A percentile compares a stretch with the other conserved stretches of the same genome.
These are phyloP conservation scores for Fulvia fulva DNA, from an alignment of 2,329 filamentous ascomycete species.

Conservation along the genomic window DNA sequence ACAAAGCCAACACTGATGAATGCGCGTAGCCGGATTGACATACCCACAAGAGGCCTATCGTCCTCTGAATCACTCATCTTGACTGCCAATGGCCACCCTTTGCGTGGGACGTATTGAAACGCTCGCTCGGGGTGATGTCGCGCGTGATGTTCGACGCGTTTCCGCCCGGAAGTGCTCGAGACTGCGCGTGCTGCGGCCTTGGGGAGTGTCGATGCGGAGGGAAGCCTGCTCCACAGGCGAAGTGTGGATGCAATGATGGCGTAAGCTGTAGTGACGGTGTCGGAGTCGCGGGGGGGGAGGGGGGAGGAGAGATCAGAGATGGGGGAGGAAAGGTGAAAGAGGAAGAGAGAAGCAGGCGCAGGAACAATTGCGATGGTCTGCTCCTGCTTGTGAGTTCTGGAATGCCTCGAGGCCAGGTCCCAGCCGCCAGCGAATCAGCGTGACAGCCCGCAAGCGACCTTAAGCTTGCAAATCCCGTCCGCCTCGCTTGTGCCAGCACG, in stretches of 20 bases:
- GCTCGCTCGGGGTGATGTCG: background rate
- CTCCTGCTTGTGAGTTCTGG: background rate
- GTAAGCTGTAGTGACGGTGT: slow-evolving; percentile 17
- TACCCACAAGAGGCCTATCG: slow-evolving; percentile 33
- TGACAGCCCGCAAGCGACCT: background rate
- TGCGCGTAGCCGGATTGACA: slow-evolving; percentile 17
- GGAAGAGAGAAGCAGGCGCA: background rate
- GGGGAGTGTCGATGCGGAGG: background rate
- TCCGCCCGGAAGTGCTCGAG: slow-evolving; percentile 7
- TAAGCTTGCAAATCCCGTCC: background rate
- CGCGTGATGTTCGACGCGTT: slow-evolving; percentile 23
- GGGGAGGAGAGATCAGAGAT: background rate
- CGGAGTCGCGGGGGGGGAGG: background rate
- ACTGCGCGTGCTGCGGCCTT: background rate
- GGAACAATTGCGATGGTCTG: background rate
- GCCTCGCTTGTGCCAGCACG: background rate
- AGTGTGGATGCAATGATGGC: slow-evolving; percentile 10
- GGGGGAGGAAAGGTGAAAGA: background rate
- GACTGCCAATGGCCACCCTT: slow-evolving; percentile 17
- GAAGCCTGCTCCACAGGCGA: slow-evolving; percentile 9
- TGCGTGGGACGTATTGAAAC: slow-evolving; percentile 3
- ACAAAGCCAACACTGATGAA: slow-evolving; percentile 7
- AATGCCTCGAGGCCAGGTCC: no score
- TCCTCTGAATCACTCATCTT: slow-evolving; percentile 35
- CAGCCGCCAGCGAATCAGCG: background rate